A percentile compares a stretch with the other conserved stretches of the same genome.
Evolutionary conservation across 1,284 basidiomycete genomes (phyloP).

Genomic region (Phaffia rhodozyma): DNA sequence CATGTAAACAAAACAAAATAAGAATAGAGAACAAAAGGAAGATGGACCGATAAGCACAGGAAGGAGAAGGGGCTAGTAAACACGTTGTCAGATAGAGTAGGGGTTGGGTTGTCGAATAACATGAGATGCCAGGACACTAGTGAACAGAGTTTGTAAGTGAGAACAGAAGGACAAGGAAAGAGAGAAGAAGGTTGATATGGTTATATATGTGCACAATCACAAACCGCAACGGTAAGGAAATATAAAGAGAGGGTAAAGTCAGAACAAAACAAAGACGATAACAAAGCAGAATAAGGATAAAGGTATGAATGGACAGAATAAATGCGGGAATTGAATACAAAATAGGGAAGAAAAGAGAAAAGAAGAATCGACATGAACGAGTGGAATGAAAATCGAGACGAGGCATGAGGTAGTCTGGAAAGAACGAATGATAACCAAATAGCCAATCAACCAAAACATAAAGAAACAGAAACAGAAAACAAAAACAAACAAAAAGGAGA

Average conservation of each 20-base stretch:
- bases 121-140: too few species aligned
- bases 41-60: too few species aligned
- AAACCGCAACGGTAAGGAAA: too few species aligned
- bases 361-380: not conserved
- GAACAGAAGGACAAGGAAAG: too few species aligned
- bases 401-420: not conserved
- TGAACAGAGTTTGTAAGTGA: too few species aligned
- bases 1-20: not conserved
- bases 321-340: not conserved
- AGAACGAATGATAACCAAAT: not conserved
- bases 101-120: constrained; percentile 26
- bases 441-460: not conserved
- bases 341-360: not conserved
- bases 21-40: not conserved
- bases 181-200: too few species aligned
- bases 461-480: not conserved
- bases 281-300: not conserved
- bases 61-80: not conserved
- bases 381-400: not conserved
- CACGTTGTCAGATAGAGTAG: constrained; percentile 25
- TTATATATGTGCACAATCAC: too few species aligned
- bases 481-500: not conserved
- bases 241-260: constrained; percentile 31
- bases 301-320: not conserved
- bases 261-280: not conserved